Evolutionary conservation across 495 filamentous ascomycete genomes (phyloP).

Genomic region (Amphirosellinia nigrospora): DNA sequence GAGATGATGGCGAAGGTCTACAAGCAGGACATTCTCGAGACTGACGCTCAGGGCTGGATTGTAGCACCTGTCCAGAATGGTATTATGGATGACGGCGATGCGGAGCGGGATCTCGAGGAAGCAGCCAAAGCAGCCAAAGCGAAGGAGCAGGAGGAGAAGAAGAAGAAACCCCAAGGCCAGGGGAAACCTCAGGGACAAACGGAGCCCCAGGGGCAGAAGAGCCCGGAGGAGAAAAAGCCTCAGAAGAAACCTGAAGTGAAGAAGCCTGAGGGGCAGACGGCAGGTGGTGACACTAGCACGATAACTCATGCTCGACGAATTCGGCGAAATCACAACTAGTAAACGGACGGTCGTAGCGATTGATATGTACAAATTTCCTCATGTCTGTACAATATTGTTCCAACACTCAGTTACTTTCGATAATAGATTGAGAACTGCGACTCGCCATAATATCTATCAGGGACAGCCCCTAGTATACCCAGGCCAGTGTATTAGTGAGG

Average conservation of each 20-base stretch:
- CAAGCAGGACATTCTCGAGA: constrained; percentile 45
- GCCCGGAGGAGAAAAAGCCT: neutral
- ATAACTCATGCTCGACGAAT: constrained; percentile 6
- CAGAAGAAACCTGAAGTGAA: no score
- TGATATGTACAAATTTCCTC: constrained; percentile 4
- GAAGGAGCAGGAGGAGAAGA: constrained; percentile 21
- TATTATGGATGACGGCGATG: constrained; percentile 38
- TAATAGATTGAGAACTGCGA: neutral
- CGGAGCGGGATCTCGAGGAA: constrained; percentile 34
- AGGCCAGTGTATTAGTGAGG: neutral
- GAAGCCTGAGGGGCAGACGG: neutral
- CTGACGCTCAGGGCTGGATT: constrained; percentile 45
- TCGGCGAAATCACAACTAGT: neutral
- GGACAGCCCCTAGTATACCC: neutral
- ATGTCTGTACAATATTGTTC: neutral
- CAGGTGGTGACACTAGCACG: neutral
- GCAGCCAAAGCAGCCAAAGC: constrained; percentile 22
- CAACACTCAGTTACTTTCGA: neutral
- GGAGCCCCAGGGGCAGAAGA: no score
- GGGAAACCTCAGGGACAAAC: no score
- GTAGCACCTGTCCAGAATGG: constrained; percentile 40
- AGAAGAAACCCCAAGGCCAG: neutral
- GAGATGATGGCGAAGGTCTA: constrained; percentile 54
- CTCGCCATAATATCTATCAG: neutral
- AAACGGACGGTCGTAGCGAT: neutral